A percentile compares a stretch with the other conserved stretches of the same genome.
Evolutionary conservation across 192 early-diverging fungal species (phyloP).

Genomic region (Backusella circina): DNA sequence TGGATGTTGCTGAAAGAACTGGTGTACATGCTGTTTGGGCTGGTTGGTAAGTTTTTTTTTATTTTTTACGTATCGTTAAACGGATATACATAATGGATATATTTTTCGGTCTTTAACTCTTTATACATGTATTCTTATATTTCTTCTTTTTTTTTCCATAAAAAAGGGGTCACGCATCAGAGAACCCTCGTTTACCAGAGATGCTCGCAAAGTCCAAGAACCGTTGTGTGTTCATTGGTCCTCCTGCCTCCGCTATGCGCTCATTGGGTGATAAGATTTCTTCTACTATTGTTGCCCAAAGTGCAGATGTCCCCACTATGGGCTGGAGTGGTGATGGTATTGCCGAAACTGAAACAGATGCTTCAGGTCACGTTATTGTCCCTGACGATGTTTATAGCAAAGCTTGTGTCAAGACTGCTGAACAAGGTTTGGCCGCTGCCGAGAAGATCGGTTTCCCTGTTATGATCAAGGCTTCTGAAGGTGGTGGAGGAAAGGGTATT

Average conservation of each 20-base stretch:
- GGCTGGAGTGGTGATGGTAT: conserved; percentile 92
- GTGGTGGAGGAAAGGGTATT: conserved; percentile 99
- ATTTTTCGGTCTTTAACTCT: background rate
- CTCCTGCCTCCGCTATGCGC: conserved; percentile 95
- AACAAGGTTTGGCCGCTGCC: conserved; percentile 83
- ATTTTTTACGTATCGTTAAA: background rate
- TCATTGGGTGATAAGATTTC: conserved; percentile 99
- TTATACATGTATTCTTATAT: background rate
- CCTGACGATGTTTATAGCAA: conserved; percentile 75
- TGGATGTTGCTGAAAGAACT: conserved; percentile 95
- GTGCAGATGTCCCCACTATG: conserved; percentile 94
- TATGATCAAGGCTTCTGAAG: conserved; percentile 99
- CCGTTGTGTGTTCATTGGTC: conserved; percentile 94
- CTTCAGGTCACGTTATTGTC: conserved; percentile 74
- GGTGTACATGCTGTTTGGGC: conserved; percentile 96
- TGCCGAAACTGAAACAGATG: conserved; percentile 63
- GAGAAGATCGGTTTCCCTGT: conserved; percentile 92
- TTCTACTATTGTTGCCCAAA: conserved; percentile 98
- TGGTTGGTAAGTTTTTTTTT: conserved; percentile 64
- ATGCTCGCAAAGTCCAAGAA: conserved; percentile 75
- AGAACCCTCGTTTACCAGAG: conserved; percentile 95
- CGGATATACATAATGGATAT: background rate
- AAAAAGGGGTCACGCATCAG: conserved; percentile 92
- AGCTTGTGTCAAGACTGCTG: conserved; percentile 82
- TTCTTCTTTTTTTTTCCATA: background rate